These are phyloP conservation scores for Brassica hybrid DNA, from an alignment of 441 rosid species.

Conservation along the genomic window DNA sequence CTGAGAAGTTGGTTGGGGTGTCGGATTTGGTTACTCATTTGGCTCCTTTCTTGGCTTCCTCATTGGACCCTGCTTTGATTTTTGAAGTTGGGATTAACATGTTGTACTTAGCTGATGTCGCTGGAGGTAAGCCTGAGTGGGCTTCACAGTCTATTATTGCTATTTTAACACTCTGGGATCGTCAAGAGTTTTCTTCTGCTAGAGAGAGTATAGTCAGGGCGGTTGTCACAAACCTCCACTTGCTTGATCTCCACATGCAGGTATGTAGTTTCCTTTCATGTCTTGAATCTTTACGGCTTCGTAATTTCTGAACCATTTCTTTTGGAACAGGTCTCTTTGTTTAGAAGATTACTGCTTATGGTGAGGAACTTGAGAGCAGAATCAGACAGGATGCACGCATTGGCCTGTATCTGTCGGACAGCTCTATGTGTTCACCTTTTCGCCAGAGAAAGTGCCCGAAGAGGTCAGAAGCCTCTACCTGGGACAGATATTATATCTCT, in stretches of 20 bases:
- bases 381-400: slow-evolving; percentile 98
- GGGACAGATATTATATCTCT: slow-evolving; percentile 99
- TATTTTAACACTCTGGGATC: slow-evolving; percentile 95
- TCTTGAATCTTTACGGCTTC: background rate
- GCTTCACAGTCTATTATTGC: slow-evolving; percentile 96
- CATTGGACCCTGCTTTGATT: slow-evolving; percentile 91
- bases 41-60: slow-evolving; percentile 90
- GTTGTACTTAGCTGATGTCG: slow-evolving; percentile 96
- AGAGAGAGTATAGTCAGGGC: slow-evolving; percentile 99
- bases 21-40: slow-evolving; percentile 89
- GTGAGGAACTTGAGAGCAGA: slow-evolving; percentile 98
- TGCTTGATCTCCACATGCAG: slow-evolving; percentile 99
- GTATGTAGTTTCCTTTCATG: slow-evolving; percentile 41
- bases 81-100: slow-evolving; percentile 97
- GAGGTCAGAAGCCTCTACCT: slow-evolving; percentile 98
- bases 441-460: slow-evolving; percentile 94
- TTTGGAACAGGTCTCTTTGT: slow-evolving; percentile 56
- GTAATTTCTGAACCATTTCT: slow-evolving; percentile 26
- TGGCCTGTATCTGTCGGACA: slow-evolving; percentile 98
- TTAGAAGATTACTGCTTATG: slow-evolving; percentile 96
- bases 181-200: slow-evolving; percentile 98
- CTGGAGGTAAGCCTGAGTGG: slow-evolving; percentile 99
- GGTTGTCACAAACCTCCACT: slow-evolving; percentile 90
- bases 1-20: slow-evolving; percentile 90
- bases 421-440: slow-evolving; percentile 99